These are phyloP conservation scores for Venturia nashicola DNA, from an alignment of 2,329 filamentous ascomycete genomes.

Conservation along the genomic window DNA sequence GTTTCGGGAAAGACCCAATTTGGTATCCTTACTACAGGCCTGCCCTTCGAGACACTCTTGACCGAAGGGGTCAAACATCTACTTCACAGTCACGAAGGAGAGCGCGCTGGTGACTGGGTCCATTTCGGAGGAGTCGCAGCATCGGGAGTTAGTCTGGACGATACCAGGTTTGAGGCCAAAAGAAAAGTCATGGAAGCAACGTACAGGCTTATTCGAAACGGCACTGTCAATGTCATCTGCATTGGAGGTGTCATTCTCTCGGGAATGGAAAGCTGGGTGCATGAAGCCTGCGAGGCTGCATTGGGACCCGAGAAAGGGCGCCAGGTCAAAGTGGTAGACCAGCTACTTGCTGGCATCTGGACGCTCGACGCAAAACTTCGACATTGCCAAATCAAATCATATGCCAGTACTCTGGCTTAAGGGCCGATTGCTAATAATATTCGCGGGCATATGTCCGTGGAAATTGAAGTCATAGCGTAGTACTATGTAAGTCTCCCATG, in stretches of 20 bases:
- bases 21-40: slow-evolving; percentile 3
- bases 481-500: neutral
- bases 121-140: slow-evolving; percentile 4
- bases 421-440: neutral
- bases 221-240: neutral
- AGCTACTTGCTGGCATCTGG: slow-evolving; percentile 1
- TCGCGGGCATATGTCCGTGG: neutral
- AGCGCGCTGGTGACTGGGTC: neutral
- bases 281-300: slow-evolving; percentile 2
- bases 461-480: too few species aligned
- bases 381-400: neutral
- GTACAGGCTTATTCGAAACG: neutral
- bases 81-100: neutral
- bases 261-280: slow-evolving; percentile 4
- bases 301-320: neutral
- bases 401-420: neutral
- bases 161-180: neutral
- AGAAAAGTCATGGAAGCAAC: neutral
- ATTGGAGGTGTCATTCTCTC: slow-evolving; percentile 2
- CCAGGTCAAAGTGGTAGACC: slow-evolving; percentile 2
- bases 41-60: slow-evolving; percentile 1
- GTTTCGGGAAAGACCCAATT: neutral
- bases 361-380: slow-evolving; percentile 1
- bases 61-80: slow-evolving; percentile 1
- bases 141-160: slow-evolving; percentile 1